Base-by-base conservation (phyloP, 169 alveolate genomes). In the Eimeria necatrix region DNA sequence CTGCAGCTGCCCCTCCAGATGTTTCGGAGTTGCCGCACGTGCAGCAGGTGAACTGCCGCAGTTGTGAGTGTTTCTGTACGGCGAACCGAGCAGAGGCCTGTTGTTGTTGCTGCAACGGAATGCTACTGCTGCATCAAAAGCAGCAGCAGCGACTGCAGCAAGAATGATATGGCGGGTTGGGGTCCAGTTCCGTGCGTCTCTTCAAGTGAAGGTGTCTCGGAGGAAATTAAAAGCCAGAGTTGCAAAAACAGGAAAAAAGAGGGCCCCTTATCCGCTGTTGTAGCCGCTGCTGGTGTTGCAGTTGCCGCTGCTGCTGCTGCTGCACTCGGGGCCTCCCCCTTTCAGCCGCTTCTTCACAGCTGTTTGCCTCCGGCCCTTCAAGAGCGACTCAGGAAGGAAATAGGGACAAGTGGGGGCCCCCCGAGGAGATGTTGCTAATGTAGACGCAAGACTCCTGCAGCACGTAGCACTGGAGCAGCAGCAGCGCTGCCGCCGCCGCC, bases 261-360 rank as follows among this genome's bases (percentile, higher is more conserved):
- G 78, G 32, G 78, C 12, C 41, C 78, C 32, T 24, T 24, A 3
- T n/a, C 32, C n/a, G n/a, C 78, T 68, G 78, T 24, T 68, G 78
- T 24, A 68, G 78, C 14, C 9, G 32, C 78, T 18, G 78, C 78
- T 32, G 41, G 41, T 32, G 2, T 32, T 32, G 41, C 41, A 32
- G 41, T 32, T 32, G 41, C 41, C 32, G n/a, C 78, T 68, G 78
- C 78, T 56, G 78, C 78, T 14, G 78, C 78, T 18, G 78, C n/a
- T 8, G 32, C 78, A 68, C 78, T 10, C 78, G 32, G 46, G 46
- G 46, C 78, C 32, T n/a, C 78, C 9, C 68, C 68, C 68, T 56
- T 18, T 56, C 22, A 56, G 68, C 22, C 68, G 12, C 68, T 56
- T 56, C 68, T 56, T 56, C 68, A 56, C 68, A 32, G 68, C 68